Percentiles rank a stretch among this genome's conserved stretches.
These are phyloP conservation scores for Tetrapisispora taiwanensis DNA, from an alignment of 805 yeast genomes.

Conservation along the genomic window DNA sequence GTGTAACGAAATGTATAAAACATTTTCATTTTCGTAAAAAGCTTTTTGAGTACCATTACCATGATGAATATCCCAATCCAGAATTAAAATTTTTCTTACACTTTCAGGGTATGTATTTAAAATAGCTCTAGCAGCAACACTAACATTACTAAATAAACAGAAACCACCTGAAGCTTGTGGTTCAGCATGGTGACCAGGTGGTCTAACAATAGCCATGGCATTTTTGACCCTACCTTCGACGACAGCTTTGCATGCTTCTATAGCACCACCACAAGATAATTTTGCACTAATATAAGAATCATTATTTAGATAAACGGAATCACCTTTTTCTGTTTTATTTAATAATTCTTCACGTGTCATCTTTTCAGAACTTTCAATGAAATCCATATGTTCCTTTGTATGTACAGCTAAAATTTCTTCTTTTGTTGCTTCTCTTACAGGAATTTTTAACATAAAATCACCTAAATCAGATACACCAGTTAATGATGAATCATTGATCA, in stretches of 20 bases:
- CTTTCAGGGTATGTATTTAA: slow-evolving; percentile 78
- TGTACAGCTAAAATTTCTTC: slow-evolving; percentile 87
- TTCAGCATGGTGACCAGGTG: slow-evolving; percentile 99
- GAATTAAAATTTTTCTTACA: slow-evolving; percentile 67
- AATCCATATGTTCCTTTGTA: slow-evolving; percentile 66
- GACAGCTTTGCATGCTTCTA: slow-evolving; percentile 92
- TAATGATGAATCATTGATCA: slow-evolving; percentile 68
- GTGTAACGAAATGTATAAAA: slow-evolving; percentile 82
- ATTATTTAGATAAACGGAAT: slow-evolving; percentile 88
- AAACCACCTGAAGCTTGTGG: slow-evolving; percentile 97
- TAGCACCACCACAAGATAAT: slow-evolving; percentile 92
- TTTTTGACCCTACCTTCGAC: slow-evolving; percentile 88
- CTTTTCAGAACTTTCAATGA: slow-evolving; percentile 59
- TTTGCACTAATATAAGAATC: slow-evolving; percentile 82
- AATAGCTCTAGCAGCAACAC: slow-evolving; percentile 87
- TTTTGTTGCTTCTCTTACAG: slow-evolving; percentile 77
- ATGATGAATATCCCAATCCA: slow-evolving; percentile 99
- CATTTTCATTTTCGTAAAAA: slow-evolving; percentile 80
- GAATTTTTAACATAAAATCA: slow-evolving; percentile 76
- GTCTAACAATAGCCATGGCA: slow-evolving; percentile 89
- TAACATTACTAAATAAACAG: slow-evolving; percentile 91
- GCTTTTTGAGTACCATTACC: slow-evolving; percentile 98
- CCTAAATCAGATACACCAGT: slow-evolving; percentile 67
- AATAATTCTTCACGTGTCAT: slow-evolving; percentile 71
- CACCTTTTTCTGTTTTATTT: slow-evolving; percentile 82